phyloP scores from a whole-genome alignment of 805 yeast genomes.

The Komagataella ulmi region DNA sequence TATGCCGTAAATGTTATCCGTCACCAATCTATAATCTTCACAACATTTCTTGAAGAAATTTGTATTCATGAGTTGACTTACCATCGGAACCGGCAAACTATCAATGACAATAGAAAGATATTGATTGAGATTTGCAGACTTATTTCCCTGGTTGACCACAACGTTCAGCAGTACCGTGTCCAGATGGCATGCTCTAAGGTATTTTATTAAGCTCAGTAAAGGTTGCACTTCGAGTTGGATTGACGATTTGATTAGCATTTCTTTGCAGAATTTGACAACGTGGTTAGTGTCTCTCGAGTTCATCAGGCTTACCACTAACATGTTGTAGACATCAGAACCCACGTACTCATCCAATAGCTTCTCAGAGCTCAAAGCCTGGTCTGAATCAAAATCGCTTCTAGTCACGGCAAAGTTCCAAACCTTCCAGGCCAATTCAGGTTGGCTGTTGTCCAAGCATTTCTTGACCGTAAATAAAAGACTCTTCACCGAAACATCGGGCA shows the following conservation, averaged over 20 bases:
- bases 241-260: constrained; percentile 14
- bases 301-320: neutral
- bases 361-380: neutral
- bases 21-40: constrained; percentile 19
- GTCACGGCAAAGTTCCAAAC: constrained; percentile 18
- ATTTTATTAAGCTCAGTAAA: constrained; percentile 12
- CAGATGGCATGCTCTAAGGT: constrained; percentile 5
- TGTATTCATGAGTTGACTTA: constrained; percentile 8
- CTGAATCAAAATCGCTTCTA: constrained; percentile 17
- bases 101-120: constrained; percentile 18
- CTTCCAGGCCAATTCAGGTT: constrained; percentile 11
- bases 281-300: constrained; percentile 8
- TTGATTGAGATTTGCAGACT: constrained; percentile 14
- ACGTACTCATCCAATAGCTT: neutral
- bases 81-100: constrained; percentile 9
- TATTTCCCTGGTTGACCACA: constrained; percentile 17
- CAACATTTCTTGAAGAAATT: constrained; percentile 14
- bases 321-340: neutral
- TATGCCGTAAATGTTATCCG: constrained; percentile 21
- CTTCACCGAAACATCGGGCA: constrained; percentile 19
- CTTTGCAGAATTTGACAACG: constrained; percentile 15
- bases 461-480: constrained; percentile 13
- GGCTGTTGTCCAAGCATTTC: constrained; percentile 9
- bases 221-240: constrained; percentile 11
- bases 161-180: constrained; percentile 12